Percentiles rank a stretch among this genome's conserved stretches.
These are phyloP conservation scores for Dicorynia guianensis DNA, from an alignment of 306 rosid species.

Conservation along the genomic window DNA sequence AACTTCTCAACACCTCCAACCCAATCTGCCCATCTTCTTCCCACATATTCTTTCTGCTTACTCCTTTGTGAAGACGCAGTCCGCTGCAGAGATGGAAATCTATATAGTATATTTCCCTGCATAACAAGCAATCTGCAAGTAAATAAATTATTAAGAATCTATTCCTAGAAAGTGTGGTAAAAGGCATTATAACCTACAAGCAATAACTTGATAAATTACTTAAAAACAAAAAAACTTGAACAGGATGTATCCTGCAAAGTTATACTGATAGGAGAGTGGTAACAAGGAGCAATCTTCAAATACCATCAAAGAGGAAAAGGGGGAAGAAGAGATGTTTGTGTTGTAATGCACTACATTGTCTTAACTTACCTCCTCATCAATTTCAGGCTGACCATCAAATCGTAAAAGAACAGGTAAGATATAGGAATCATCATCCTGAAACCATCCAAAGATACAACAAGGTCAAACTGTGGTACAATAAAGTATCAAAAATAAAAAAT, in stretches of 20 bases:
- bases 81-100: constrained; percentile 91
- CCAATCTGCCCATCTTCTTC: constrained; percentile 93
- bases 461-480: constrained; percentile 34
- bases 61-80: constrained; percentile 83
- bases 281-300: constrained; percentile 31
- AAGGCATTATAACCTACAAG: constrained; percentile 3
- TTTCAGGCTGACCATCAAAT: constrained; percentile 92
- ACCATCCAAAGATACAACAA: constrained; percentile 47
- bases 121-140: constrained; percentile 49
- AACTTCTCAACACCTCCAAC: constrained; percentile 80
- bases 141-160: constrained; percentile 13
- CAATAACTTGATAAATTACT: constrained; percentile 4
- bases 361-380: constrained; percentile 91
- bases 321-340: constrained; percentile 8
- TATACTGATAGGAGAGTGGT: constrained; percentile 26
- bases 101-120: constrained; percentile 97
- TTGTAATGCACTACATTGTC: constrained; percentile 32
- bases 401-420: constrained; percentile 91
- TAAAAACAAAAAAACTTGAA: constrained; percentile 22
- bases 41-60: constrained; percentile 89
- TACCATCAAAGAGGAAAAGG: constrained; percentile 20
- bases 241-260: constrained; percentile 22
- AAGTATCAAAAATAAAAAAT: constrained; percentile 10
- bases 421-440: constrained; percentile 94
- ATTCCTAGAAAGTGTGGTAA: constrained; percentile 7